Percentiles rank a stretch among this genome's conserved stretches.
These are phyloP conservation scores for Moesziomyces sp. DNA, from an alignment of 1,284 basidiomycete species.

Conservation along the genomic window DNA sequence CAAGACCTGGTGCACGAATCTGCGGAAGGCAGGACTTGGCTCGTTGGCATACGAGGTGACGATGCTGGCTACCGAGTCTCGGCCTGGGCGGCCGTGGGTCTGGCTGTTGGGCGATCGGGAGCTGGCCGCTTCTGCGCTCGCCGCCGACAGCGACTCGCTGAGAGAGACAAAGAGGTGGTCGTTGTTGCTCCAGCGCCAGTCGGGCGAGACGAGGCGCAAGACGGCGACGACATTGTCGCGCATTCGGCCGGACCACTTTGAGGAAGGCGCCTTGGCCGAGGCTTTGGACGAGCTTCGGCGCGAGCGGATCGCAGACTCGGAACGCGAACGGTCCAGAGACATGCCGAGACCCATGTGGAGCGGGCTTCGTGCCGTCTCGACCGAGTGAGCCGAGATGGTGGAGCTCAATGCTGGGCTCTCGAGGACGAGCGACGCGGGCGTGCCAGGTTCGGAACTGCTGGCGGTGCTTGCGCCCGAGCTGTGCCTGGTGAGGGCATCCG, in stretches of 20 bases:
- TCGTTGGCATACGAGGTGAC: slow-evolving; percentile 50
- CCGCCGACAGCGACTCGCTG: slow-evolving; percentile 19
- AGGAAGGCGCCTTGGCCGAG: slow-evolving; percentile 22
- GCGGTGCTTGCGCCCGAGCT: slow-evolving; percentile 55
- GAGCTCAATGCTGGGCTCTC: slow-evolving; percentile 34
- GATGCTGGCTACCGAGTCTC: slow-evolving; percentile 31
- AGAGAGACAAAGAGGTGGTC: slow-evolving; percentile 50
- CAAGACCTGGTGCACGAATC: slow-evolving; percentile 65
- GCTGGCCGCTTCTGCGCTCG: slow-evolving; percentile 6
- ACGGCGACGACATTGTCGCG: slow-evolving; percentile 47
- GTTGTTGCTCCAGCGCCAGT: slow-evolving; percentile 59
- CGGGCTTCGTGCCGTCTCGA: slow-evolving; percentile 27
- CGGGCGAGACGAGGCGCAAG: slow-evolving; percentile 48
- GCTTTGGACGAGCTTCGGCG: slow-evolving; percentile 33
- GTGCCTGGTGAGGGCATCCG: slow-evolving; percentile 19
- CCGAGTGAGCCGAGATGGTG: slow-evolving; percentile 28
- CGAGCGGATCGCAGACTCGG: slow-evolving; percentile 28
- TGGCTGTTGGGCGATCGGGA: slow-evolving; percentile 23
- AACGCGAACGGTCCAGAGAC: slow-evolving; percentile 39
- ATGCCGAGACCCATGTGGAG: slow-evolving; percentile 21
- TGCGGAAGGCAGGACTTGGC: slow-evolving; percentile 62
- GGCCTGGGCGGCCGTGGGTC: slow-evolving; percentile 19
- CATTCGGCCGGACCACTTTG: slow-evolving; percentile 42
- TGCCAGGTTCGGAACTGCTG: slow-evolving; percentile 57
- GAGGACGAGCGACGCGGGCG: slow-evolving; percentile 46